These are phyloP conservation scores for Didymosphaeria variabile DNA, from an alignment of 2,329 filamentous ascomycete genomes.

Conservation along the genomic window DNA sequence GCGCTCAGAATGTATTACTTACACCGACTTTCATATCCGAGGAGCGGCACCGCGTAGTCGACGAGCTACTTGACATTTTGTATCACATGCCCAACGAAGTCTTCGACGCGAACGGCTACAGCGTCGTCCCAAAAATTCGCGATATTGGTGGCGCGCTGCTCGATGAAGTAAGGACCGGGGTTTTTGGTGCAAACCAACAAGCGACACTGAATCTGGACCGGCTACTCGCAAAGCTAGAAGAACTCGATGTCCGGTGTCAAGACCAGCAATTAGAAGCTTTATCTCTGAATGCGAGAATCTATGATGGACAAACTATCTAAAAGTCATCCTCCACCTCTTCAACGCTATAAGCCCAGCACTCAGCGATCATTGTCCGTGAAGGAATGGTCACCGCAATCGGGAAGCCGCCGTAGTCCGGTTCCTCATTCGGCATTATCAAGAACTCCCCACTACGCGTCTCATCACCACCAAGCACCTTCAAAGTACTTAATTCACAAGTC, in stretches of 20 bases:
- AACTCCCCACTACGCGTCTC: constrained; percentile 59
- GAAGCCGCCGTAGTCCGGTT: constrained; percentile 66
- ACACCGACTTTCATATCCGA: constrained; percentile 29
- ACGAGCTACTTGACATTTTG: constrained; percentile 28
- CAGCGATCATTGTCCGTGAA: constrained; percentile 53
- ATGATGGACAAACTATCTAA: constrained; percentile 7
- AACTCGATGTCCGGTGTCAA: constrained; percentile 23
- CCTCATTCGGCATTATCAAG: constrained; percentile 65
- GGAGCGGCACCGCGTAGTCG: constrained; percentile 28
- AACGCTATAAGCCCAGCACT: constrained; percentile 36
- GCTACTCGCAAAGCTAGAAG: constrained; percentile 26
- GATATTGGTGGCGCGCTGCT: constrained; percentile 30
- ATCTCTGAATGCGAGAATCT: constrained; percentile 1
- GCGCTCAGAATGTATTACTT: constrained; percentile 19
- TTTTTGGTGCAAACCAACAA: constrained; percentile 23
- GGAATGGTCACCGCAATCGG: constrained; percentile 65
- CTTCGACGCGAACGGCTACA: constrained; percentile 34
- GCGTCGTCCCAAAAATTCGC: constrained; percentile 30
- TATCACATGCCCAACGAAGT: constrained; percentile 31
- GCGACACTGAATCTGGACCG: constrained; percentile 27
- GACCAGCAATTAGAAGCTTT: constrained; percentile 13
- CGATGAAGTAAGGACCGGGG: constrained; percentile 28
- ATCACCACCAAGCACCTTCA: constrained; percentile 55
- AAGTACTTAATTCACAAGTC: constrained; percentile 48
- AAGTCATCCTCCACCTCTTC: constrained; percentile 33